These are phyloP conservation scores for Lotmaria passim DNA, from an alignment of 208 protist genomes.

Conservation along the genomic window DNA sequence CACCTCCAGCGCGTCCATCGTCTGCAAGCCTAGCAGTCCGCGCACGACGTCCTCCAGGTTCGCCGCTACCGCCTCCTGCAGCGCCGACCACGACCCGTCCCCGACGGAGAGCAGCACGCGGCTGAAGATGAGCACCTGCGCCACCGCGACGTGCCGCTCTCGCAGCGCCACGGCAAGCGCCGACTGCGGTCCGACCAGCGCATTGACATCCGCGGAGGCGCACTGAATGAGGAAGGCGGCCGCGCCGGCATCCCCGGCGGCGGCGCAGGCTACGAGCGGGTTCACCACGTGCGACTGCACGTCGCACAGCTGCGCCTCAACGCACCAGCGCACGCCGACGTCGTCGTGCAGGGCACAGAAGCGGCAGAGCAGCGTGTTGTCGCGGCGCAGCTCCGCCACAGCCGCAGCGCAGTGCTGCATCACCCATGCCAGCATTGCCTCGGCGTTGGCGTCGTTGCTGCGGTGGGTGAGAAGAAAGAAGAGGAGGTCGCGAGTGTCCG, in stretches of 20 bases:
- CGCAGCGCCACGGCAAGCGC: constrained; percentile 52
- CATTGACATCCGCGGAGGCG: constrained; percentile 55
- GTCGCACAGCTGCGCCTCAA: constrained; percentile 47
- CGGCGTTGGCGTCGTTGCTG: constrained; percentile 44
- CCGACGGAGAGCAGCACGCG: constrained; percentile 22
- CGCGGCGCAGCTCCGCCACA: constrained; percentile 25
- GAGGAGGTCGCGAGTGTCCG: constrained; percentile 56
- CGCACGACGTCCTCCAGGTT: constrained; percentile 51
- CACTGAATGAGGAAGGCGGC: constrained; percentile 47
- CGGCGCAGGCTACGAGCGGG: constrained; percentile 57
- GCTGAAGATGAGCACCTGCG: constrained; percentile 40
- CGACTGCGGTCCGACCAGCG: constrained; percentile 6
- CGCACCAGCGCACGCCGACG: constrained; percentile 66
- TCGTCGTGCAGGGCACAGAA: constrained; percentile 40
- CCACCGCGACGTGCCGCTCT: constrained; percentile 44
- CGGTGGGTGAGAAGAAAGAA: constrained; percentile 48
- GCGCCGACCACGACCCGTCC: constrained; percentile 52
- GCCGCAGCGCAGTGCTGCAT: constrained; percentile 20
- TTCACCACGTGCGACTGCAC: constrained; percentile 35
- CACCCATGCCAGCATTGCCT: constrained; percentile 35
- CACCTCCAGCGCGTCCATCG: constrained; percentile 42
- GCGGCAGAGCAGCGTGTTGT: constrained; percentile 63
- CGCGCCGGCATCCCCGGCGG: constrained; percentile 45
- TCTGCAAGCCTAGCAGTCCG: constrained; percentile 45
- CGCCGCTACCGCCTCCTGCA: constrained; percentile 46